Evolutionary conservation across 495 filamentous ascomycete species (phyloP).

Genomic region (Aspergillus avenaceus): DNA sequence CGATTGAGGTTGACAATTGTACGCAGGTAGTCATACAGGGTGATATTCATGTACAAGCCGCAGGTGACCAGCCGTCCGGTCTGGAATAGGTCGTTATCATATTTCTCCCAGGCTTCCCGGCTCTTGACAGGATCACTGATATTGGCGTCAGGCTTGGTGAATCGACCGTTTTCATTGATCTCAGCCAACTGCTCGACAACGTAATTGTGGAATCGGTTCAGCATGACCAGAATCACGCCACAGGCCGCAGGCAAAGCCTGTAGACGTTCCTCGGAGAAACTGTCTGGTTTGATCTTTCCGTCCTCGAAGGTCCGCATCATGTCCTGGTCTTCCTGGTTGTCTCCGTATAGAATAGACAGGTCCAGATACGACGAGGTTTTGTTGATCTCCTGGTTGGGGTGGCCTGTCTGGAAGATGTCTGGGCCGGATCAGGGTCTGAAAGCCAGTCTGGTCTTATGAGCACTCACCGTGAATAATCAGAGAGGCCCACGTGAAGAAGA

Average conservation of each 20-base stretch:
- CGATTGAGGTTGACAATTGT: conserved; percentile 15
- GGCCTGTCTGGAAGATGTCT: conserved; percentile 54
- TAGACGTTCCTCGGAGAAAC: conserved; percentile 66
- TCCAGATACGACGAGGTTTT: conserved; percentile 70
- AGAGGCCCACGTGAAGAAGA: conserved; percentile 72
- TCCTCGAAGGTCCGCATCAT: conserved; percentile 62
- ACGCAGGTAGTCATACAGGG: conserved; percentile 25
- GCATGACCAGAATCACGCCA: conserved; percentile 54
- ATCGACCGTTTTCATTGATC: conserved; percentile 50
- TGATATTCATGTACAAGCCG: conserved; percentile 30
- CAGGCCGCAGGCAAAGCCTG: conserved; percentile 70
- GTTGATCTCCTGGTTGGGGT: conserved; percentile 22
- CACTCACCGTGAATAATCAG: conserved; percentile 73
- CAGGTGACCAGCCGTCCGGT: conserved; percentile 23
- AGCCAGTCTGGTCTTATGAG: background rate
- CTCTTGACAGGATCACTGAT: background rate
- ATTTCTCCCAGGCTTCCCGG: conserved; percentile 13
- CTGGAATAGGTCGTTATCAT: conserved; percentile 29
- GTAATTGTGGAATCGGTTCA: conserved; percentile 43
- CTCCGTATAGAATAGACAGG: conserved; percentile 71
- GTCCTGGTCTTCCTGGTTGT: conserved; percentile 57
- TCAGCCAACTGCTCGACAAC: conserved; percentile 36
- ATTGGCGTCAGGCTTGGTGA: conserved; percentile 15
- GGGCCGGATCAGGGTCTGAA: background rate
- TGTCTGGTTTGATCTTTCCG: conserved; percentile 70